Evolutionary conservation across 2,329 filamentous ascomycete species (phyloP), one percentile per base, ranked within the genome.

Genomic region (Aspergillus spinulosporus): DNA sequence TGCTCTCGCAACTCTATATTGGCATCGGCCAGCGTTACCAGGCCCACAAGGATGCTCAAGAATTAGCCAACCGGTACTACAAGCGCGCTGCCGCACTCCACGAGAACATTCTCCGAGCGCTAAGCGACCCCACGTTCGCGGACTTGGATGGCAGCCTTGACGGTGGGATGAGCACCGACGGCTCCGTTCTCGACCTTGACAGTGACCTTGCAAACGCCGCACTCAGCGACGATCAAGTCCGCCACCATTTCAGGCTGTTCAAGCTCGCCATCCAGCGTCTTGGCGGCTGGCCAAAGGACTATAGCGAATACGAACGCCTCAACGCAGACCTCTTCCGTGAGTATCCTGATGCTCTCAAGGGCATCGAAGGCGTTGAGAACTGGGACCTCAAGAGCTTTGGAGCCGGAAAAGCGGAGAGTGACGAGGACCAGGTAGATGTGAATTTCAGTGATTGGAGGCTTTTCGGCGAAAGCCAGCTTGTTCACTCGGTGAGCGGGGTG

Each of bases 1-100:
- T 82, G 5, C 72, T 82, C 3, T 77, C 79, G 0, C 71, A 80
- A 62, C 72, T 83, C 3, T 82, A 82, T 69, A 80, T 78, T 15
- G 64, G 67, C 7, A 63, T 73, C 8, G 73, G 68, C 1, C 69
- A 69, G 60, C 64, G 65, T 5, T 71, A 74, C 62, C 71, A 73
- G 60, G 43, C 52, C 11, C 58, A 68, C 26, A 73, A 71, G 54
- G 59, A 61, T 12, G 65, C 65, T 5, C 63, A 68, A 52, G 68
- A 69, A 21, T 64, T 75, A 56, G 70, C 71, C 2, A 67, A 69
- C 59, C 64, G 72, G 32, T 75, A 74, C 66, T 75, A 73, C 62
- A 74, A 72, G 63, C 73, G 73, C 64, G 65, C 61, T 47, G 72
- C 72, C 1, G 60, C 61, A 1, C 55, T 75, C 5, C 72, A 76